Evolutionary conservation across 257 asterid species (phyloP).

Genomic region (Hygrophila difformis): DNA sequence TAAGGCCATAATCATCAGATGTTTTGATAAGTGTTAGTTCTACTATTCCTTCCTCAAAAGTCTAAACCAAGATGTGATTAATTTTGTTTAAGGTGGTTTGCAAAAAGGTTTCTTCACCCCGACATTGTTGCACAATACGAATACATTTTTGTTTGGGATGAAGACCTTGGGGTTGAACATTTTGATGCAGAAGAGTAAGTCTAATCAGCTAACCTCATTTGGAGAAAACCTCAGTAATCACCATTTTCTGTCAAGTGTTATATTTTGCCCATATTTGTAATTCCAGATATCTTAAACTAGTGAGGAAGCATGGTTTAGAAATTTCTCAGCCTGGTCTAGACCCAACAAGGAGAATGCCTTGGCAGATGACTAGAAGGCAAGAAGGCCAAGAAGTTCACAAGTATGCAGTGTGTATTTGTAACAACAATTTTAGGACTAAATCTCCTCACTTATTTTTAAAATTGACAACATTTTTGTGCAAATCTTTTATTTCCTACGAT

Average conservation of each 20-base stretch:
- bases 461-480: background rate
- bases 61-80: no score
- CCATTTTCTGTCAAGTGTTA: background rate
- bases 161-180: conserved; percentile 61
- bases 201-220: background rate
- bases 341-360: conserved; percentile 50
- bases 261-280: background rate
- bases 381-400: conserved; percentile 55
- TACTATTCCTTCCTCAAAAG: no score
- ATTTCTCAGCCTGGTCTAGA: conserved; percentile 70
- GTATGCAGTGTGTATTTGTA: conserved; percentile 18
- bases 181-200: conserved; percentile 59
- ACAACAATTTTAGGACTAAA: background rate
- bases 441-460: background rate
- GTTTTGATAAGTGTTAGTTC: no score
- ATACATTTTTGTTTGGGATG: conserved; percentile 70
- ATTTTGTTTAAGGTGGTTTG: conserved; percentile 49
- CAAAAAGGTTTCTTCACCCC: conserved; percentile 68
- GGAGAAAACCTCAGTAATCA: background rate
- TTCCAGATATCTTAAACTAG: conserved; percentile 44
- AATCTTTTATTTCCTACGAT: background rate
- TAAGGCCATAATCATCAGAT: conserved; percentile 9
- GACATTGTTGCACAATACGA: conserved; percentile 60
- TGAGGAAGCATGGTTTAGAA: conserved; percentile 53
- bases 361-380: conserved; percentile 61